These are phyloP conservation scores for Paecilomyces fulvus DNA, from an alignment of 2,329 filamentous ascomycete species.

Conservation along the genomic window DNA sequence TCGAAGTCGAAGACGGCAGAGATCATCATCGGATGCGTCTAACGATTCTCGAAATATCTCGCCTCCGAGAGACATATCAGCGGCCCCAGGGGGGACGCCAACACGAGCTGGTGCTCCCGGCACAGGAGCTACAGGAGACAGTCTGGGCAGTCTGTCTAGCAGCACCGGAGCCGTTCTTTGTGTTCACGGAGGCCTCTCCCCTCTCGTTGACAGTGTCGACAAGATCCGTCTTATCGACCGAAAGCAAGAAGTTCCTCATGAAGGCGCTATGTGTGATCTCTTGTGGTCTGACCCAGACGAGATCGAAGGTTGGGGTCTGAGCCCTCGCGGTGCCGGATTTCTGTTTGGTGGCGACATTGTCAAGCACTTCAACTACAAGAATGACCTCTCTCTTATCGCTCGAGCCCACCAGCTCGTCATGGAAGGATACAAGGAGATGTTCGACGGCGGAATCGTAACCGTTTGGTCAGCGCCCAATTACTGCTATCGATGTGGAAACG, in stretches of 20 bases:
- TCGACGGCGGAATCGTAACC: slow-evolving; percentile 88
- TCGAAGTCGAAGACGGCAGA: slow-evolving; percentile 22
- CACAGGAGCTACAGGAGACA: slow-evolving; percentile 66
- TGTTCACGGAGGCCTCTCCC: slow-evolving; percentile 88
- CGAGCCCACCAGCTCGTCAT: slow-evolving; percentile 96
- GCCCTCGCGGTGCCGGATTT: slow-evolving; percentile 88
- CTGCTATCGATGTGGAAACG: slow-evolving; percentile 92
- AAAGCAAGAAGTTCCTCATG: slow-evolving; percentile 96
- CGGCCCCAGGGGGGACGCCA: slow-evolving; percentile 36
- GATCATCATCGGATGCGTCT: slow-evolving; percentile 24
- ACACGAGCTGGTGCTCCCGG: slow-evolving; percentile 64
- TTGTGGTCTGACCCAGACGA: slow-evolving; percentile 98
- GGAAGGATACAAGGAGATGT: slow-evolving; percentile 99
- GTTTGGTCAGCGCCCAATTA: slow-evolving; percentile 99
- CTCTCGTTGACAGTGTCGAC: slow-evolving; percentile 85
- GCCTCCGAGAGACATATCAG: slow-evolving; percentile 34
- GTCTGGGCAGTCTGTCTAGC: slow-evolving; percentile 39
- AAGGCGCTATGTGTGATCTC: slow-evolving; percentile 97
- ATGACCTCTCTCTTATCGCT: slow-evolving; percentile 85
- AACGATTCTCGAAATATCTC: slow-evolving; percentile 30
- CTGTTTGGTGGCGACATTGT: slow-evolving; percentile 94
- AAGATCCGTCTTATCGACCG: slow-evolving; percentile 91
- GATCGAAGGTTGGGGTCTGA: slow-evolving; percentile 93
- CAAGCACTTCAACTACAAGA: slow-evolving; percentile 89
- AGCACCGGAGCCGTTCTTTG: slow-evolving; percentile 79